Conservation (phyloP, 192 early-diverging fungal species). For the Umbelopsis sp. region DNA sequence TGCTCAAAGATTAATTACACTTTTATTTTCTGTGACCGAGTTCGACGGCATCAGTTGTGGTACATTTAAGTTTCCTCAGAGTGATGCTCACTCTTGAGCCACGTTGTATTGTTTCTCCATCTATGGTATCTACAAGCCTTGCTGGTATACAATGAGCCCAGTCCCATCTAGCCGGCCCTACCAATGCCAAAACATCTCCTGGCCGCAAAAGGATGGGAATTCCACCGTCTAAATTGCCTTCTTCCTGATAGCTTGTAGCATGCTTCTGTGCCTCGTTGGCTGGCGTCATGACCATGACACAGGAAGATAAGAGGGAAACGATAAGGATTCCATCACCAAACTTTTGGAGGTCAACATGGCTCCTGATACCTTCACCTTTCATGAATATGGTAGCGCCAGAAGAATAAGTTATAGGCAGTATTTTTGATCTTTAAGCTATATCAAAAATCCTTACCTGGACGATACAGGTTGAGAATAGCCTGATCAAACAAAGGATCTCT, state of each 20-base stretch:
- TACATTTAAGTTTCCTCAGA: conserved; percentile 33
- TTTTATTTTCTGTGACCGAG: neutral
- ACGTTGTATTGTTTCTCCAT: conserved; percentile 33
- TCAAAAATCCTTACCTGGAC: conserved; percentile 28
- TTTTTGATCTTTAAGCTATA: no score
- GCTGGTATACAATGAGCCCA: conserved; percentile 57
- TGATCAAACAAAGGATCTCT: conserved; percentile 53
- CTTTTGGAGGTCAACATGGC: conserved; percentile 52
- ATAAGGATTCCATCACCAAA: conserved; percentile 56
- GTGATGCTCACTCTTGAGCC: conserved; percentile 52
- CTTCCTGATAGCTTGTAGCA: conserved; percentile 24
- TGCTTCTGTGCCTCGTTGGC: conserved; percentile 28
- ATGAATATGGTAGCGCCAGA: neutral
- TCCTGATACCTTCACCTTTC: conserved; percentile 48
- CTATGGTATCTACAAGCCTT: conserved; percentile 26
- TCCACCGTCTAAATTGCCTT: neutral
- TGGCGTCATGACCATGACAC: conserved; percentile 52
- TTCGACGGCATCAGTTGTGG: neutral
- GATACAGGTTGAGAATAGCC: conserved; percentile 52
- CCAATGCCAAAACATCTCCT: conserved; percentile 42
- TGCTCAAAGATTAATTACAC: neutral
- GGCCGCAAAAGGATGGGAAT: conserved; percentile 40
- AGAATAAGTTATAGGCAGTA: neutral
- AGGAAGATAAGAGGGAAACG: conserved; percentile 46
- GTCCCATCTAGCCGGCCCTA: conserved; percentile 43